Conservation (phyloP, 2,329 filamentous ascomycete species). For the Cercospora canescens region DNA sequence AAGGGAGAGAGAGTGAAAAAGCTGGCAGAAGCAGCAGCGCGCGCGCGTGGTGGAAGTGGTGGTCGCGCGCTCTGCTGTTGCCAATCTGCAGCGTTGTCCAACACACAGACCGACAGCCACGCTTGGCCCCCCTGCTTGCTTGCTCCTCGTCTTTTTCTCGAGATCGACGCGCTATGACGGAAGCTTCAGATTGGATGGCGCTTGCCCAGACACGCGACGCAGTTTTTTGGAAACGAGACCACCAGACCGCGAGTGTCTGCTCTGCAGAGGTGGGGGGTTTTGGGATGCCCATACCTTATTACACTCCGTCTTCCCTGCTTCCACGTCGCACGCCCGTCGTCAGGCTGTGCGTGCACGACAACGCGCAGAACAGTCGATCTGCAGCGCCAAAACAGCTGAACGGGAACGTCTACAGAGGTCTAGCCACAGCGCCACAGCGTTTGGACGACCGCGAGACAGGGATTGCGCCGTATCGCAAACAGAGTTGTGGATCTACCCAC, state of each 20-base stretch:
- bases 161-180: neutral
- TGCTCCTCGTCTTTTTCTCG: neutral
- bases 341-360: neutral
- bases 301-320: neutral
- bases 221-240: neutral
- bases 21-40: neutral
- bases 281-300: no score
- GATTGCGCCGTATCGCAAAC: neutral
- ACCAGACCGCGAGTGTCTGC: no score
- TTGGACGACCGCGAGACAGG: neutral
- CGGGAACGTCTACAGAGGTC: neutral
- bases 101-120: neutral
- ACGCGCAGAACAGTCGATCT: no score
- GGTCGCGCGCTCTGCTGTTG: neutral
- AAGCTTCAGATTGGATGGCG: neutral
- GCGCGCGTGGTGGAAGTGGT: neutral
- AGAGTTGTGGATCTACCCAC: neutral
- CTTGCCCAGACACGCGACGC: neutral
- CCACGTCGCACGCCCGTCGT: neutral
- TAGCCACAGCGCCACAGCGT: neutral
- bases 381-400: neutral
- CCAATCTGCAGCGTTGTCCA: neutral
- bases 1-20: neutral
- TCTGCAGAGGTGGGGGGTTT: no score
- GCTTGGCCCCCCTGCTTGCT: neutral